Conservation (phyloP, 768 basidiomycete species). For the Agrocybe praecox region DNA sequence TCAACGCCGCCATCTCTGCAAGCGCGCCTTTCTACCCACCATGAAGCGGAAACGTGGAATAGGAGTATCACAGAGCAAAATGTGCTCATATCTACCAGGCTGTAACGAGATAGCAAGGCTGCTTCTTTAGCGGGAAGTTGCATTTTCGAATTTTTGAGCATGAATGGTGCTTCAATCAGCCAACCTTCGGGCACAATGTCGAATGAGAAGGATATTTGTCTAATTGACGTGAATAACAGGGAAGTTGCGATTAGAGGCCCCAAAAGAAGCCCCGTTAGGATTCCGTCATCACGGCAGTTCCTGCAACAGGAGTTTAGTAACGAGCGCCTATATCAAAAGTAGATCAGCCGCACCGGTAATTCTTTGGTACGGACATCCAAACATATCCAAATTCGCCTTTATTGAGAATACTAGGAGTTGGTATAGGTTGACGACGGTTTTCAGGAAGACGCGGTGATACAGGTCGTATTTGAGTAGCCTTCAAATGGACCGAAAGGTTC, state of each 20-base stretch:
- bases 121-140: conserved; percentile 51
- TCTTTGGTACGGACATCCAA: conserved; percentile 92
- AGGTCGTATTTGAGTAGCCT: conserved; percentile 22
- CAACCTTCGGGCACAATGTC: conserved; percentile 59
- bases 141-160: conserved; percentile 45
- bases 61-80: conserved; percentile 81
- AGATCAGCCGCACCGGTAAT: conserved; percentile 62
- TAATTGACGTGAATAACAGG: conserved; percentile 58
- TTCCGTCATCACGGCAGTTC: conserved; percentile 84
- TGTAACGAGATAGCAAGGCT: conserved; percentile 69
- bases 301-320: conserved; percentile 36
- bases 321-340: not conserved
- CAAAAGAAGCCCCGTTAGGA: conserved; percentile 80
- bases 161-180: conserved; percentile 76
- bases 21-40: conserved; percentile 66
- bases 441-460: conserved; percentile 49
- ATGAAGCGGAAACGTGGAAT: conserved; percentile 77
- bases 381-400: conserved; percentile 69
- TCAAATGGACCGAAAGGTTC: conserved; percentile 17
- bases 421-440: conserved; percentile 40
- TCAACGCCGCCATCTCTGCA: conserved; percentile 44
- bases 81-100: conserved; percentile 77
- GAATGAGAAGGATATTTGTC: conserved; percentile 25
- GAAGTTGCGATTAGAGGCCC: conserved; percentile 80
- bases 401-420: conserved; percentile 26